These are phyloP conservation scores for Pyrenophora seminiperda DNA, from an alignment of 2,329 filamentous ascomycete species.

Conservation along the genomic window DNA sequence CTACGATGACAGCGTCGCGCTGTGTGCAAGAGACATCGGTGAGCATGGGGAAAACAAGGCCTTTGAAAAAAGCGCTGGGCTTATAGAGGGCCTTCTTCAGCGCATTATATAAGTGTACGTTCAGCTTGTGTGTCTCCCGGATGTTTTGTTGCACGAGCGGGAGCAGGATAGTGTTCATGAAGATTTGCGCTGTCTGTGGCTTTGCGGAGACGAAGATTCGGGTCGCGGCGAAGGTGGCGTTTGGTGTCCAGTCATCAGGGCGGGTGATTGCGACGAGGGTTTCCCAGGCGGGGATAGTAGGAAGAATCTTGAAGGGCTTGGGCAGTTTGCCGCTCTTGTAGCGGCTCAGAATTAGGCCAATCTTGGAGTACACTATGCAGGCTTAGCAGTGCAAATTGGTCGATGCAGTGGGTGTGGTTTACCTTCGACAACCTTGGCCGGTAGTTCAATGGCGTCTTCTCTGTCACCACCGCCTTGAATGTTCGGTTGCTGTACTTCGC, in stretches of 20 bases:
- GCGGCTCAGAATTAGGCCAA: conserved; percentile 84
- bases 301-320: conserved; percentile 96
- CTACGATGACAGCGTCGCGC: conserved; percentile 89
- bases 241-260: conserved; percentile 77
- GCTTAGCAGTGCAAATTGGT: conserved; percentile 12
- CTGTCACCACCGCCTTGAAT: conserved; percentile 62
- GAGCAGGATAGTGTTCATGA: conserved; percentile 84
- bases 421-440: conserved; percentile 82
- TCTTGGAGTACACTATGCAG: conserved; percentile 77
- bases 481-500: conserved; percentile 49
- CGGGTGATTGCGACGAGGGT: conserved; percentile 83
- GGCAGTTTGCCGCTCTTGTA: conserved; percentile 97
- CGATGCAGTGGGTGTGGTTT: not conserved
- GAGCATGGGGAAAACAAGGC: conserved; percentile 88
- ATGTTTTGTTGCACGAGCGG: conserved; percentile 94
- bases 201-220: conserved; percentile 89
- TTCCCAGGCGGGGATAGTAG: conserved; percentile 90
- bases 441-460: conserved; percentile 84
- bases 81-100: conserved; percentile 94
- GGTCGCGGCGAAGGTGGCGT: conserved; percentile 86
- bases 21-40: conserved; percentile 85
- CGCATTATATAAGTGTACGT: conserved; percentile 92
- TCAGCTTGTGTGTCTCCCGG: conserved; percentile 89
- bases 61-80: conserved; percentile 95
- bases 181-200: conserved; percentile 78